A percentile compares a stretch with the other conserved stretches of the same genome.
These are phyloP conservation scores for Alternaria ethzedia DNA, from an alignment of 2,329 filamentous ascomycete genomes.

Conservation along the genomic window DNA sequence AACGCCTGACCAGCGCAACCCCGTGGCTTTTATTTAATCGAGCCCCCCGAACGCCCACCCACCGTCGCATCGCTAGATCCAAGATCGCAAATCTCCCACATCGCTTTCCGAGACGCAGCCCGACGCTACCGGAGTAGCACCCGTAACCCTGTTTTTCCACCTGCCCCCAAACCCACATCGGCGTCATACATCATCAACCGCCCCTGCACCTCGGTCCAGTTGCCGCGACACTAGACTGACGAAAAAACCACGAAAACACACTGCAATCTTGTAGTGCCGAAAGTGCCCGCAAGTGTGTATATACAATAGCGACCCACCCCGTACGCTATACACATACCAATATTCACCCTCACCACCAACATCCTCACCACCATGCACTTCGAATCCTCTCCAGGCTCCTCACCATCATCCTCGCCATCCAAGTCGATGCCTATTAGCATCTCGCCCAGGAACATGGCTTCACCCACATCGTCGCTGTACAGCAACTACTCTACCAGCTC, in stretches of 20 bases:
- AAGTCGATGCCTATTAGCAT: constrained; percentile 49
- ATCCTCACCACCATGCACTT: constrained; percentile 40
- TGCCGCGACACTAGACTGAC: constrained; percentile 29
- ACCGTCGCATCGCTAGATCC: constrained; percentile 13
- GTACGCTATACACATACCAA: constrained; percentile 18
- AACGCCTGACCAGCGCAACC: constrained; percentile 34
- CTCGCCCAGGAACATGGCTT: constrained; percentile 44
- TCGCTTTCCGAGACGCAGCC: constrained; percentile 13
- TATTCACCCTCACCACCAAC: constrained; percentile 14
- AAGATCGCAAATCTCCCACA: constrained; percentile 8
- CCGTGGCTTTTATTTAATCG: constrained; percentile 17
- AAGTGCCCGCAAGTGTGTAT: constrained; percentile 32
- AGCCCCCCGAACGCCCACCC: constrained; percentile 9
- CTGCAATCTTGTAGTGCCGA: constrained; percentile 24
- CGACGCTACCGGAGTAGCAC: constrained; percentile 23
- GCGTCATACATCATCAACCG: constrained; percentile 37
- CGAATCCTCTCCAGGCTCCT: constrained; percentile 44
- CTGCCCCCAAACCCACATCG: constrained; percentile 13
- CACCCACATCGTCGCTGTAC: constrained; percentile 45
- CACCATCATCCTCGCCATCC: constrained; percentile 46
- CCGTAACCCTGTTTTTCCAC: constrained; percentile 24
- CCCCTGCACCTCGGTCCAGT: constrained; percentile 37
- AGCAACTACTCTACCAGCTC: constrained; percentile 43
- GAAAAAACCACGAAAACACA: constrained; percentile 16
- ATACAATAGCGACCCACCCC: constrained; percentile 36